Base-by-base conservation (phyloP, 106 monocot genomes). In the Cymbidium sinense region DNA sequence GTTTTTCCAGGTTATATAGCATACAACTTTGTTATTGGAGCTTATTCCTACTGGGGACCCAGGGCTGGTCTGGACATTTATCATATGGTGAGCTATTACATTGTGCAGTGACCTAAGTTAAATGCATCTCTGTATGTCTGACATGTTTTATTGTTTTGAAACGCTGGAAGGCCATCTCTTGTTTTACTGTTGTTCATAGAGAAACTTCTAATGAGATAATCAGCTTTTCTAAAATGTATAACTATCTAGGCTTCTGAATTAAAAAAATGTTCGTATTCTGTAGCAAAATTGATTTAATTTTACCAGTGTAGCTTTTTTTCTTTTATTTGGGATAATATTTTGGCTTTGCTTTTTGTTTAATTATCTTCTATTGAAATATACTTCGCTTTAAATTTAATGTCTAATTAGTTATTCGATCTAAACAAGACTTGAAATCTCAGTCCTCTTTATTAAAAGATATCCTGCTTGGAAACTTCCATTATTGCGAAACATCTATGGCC, bases 11-110 rank as follows among this genome's bases (percentile, higher is more conserved):
- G 98, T 74, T 98, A 98, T 78, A 87, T 98, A 70, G 84, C 98
- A 71, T 98, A 98, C 84, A 98, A 91, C 78, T 98, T 98, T 80
- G 98, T 98, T 30, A 86, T 98, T 72, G 98, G 98, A 75, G 98
- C 98, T 84, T 98, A 98, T 88, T 98, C 98, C 7, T 98, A 94
- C 64, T 98, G 98, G 98, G 98, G 98, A 19, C 94, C 98, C 35
- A 98, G 94, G 81, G 94, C 98, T 82, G 98, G 93, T 47, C 82
- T 84, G 77, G 82, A 75, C 50, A 98, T 98, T 78, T 98, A 98
- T 70, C 85, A 94, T 79, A 98, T 98, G 98, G 98, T 98, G 88
- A 85, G 34, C 39, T 77, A 33, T 37, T 73, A 21, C 34, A 36
- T 69, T 10, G 37, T 39, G 20, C 34, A 21, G 21, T 71, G 34